Evolutionary conservation across 805 yeast species (phyloP).

Genomic region (Ogataea methylovora): DNA sequence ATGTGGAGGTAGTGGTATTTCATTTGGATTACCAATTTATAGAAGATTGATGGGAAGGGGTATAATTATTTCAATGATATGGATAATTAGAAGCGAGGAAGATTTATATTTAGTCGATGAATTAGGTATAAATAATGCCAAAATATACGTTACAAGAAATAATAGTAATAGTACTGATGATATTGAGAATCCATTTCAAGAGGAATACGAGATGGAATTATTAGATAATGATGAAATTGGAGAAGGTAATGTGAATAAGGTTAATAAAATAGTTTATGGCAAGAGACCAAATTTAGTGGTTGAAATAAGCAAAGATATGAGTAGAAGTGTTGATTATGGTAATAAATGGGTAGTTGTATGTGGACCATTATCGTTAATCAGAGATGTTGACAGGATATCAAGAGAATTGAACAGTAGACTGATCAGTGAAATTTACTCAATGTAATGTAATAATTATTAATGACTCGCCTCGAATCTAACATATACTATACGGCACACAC

Average conservation of each 20-base stretch:
- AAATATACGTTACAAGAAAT: no score
- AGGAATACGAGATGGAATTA: no score
- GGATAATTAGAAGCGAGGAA: conserved; percentile 43
- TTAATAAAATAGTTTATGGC: conserved; percentile 19
- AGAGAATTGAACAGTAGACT: conserved; percentile 26
- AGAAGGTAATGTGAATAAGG: conserved; percentile 1
- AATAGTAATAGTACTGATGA: no score
- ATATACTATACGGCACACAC: no score
- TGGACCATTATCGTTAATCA: conserved; percentile 43
- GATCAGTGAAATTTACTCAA: conserved; percentile 37
- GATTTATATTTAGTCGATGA: no score
- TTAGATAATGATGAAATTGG: conserved; percentile 3
- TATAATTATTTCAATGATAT: conserved; percentile 39
- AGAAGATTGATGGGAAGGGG: no score
- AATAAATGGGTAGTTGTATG: conserved; percentile 51
- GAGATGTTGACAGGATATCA: conserved; percentile 33
- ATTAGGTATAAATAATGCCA: no score
- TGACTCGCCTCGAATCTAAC: no score
- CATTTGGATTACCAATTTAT: conserved; percentile 52
- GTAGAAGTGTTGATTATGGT: conserved; percentile 24
- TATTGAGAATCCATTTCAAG: no score
- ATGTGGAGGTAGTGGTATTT: conserved; percentile 71
- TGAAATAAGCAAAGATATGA: conserved; percentile 21
- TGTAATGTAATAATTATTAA: conserved; percentile 15
- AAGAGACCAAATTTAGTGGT: conserved; percentile 37